Base-by-base conservation (phyloP, 148 eudicot species). In the Silene uniflora region DNA sequence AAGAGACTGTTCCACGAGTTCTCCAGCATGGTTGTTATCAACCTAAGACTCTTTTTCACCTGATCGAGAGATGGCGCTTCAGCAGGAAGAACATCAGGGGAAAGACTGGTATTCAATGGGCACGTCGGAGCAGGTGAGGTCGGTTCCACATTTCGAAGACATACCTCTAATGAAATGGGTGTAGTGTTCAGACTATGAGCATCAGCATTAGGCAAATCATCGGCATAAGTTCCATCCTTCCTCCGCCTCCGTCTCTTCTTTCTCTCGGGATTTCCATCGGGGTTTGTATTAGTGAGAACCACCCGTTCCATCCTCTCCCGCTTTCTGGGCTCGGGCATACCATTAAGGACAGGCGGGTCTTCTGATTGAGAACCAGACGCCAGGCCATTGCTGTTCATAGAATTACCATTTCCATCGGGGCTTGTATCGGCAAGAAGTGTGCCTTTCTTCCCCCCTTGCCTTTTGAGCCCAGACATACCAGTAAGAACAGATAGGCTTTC, bases 21-120 rank as follows among this genome's bases (percentile, higher is more conserved):
- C 90, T 92, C 92, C 85, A 91, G 84, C 87, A 89, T 87, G 32
- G 82, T 27, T 0, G 86, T 90, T 93, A 94, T 94, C 81, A 81
- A 64, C 83, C 88, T 90, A 47, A 94, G 94, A 70, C 86, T 88
- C 85, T 84, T 77, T 82, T 80, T 89, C 18, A 94, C 85, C 14
- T 62, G 76, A 46, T 47, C 81, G 58, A 93, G 80, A 64, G 89
- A 86, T n/a, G n/a, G n/a, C 1, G 83, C 35, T 56, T 77, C 73
- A 58, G 47, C 18, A 18, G 67, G 75, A 56, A 6, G 69, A 29
- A 58, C 74, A 68, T 58, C 64, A 32, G 39, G 75, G 27, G 49
- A 14, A 13, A 35, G 9, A 18, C 32, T 66, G 13, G 54, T 67
- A 39, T 67, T 67, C 71, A 67, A 39, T 1, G n/a, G 52, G 19